Evolutionary conservation across 495 filamentous ascomycete species (phyloP).

Genomic region (Penicillium pulvis): DNA sequence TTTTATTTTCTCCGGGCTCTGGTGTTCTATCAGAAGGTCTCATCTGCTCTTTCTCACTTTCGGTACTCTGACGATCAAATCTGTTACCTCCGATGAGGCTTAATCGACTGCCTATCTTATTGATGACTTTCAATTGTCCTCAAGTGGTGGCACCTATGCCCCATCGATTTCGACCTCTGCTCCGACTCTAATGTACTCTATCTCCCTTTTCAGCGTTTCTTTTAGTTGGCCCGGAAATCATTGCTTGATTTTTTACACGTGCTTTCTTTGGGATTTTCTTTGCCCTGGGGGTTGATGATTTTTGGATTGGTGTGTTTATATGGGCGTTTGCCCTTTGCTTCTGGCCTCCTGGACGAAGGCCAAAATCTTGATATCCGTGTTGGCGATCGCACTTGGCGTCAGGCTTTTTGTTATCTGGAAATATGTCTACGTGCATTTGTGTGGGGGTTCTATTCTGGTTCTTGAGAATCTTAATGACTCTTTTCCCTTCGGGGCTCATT

Average conservation of each 20-base stretch:
- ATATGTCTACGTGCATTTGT: conserved; percentile 29
- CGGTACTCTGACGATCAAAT: conserved; percentile 30
- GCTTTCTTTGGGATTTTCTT: conserved; percentile 10
- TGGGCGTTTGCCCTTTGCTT: conserved; percentile 21
- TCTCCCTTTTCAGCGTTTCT: conserved; percentile 36
- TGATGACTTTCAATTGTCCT: conserved; percentile 5
- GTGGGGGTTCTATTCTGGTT: conserved; percentile 21
- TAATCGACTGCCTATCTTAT: conserved; percentile 23
- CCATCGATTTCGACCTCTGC: conserved; percentile 20
- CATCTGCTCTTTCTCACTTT: conserved; percentile 11
- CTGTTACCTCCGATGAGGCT: conserved; percentile 17
- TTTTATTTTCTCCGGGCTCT: conserved; percentile 16
- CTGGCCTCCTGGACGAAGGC: conserved; percentile 21
- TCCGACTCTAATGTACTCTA: conserved; percentile 38
- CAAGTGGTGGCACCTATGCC: conserved; percentile 13
- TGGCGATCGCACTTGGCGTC: conserved; percentile 44
- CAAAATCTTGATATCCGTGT: conserved; percentile 46
- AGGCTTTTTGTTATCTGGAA: conserved; percentile 25
- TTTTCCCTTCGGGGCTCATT: conserved; percentile 20
- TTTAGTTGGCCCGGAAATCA: conserved; percentile 31
- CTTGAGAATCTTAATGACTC: conserved; percentile 23
- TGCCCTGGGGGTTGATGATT: conserved; percentile 30
- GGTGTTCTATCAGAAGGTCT: conserved; percentile 26
- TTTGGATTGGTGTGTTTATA: conserved; percentile 23
- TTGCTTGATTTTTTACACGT: conserved; percentile 14